Evolutionary conservation across 306 rosid species (phyloP), one percentile per base, ranked within the genome.

Genomic region (Gastrolobium villosum): DNA sequence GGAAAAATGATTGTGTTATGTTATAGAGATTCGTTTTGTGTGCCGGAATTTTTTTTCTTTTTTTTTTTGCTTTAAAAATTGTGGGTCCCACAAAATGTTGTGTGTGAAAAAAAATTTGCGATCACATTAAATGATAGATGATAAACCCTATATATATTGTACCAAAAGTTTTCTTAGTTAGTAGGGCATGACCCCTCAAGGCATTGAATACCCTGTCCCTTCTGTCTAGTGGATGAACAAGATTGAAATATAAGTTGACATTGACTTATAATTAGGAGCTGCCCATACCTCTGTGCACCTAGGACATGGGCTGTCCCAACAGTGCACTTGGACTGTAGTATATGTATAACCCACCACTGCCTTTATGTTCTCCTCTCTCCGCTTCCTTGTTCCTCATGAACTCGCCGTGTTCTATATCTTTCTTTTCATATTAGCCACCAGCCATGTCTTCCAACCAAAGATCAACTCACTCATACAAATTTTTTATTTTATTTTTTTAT

Each of bases 151-250:
- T 31, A 2, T 2, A 10, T 20, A 20, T 20, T 20, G 26, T 20
- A 20, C 26, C 26, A 20, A 20, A 20, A 20, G 26, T 20, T 20
- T 20, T 20, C 26, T 20, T 20, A 0, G 26, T 20, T 20, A 20
- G 26, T 20, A 20, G 26, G 81, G 80, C 2, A 50, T 61, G 72
- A 20, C 71, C 81, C 85, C 77, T 44, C 7, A 60, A 36, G 64
- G 68, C 76, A 79, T 86, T 88, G 77, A 88, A 92, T 45, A 67
- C 52, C 46, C 28, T 87, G 87, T 87, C 86, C 84, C 83, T 76
- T 74, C 52, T 86, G 86, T 82, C 87, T 57, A 45, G 62, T 65
- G 39, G 63, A 60, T 39, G 55, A 61, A 48, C 34, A 78, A 6
- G 37, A 39, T 34, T 56, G 37, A 55, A 62, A 75, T 13, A 61